Base-by-base conservation (phyloP, 345 rosid genomes). In the Salix arbutifolia region DNA sequence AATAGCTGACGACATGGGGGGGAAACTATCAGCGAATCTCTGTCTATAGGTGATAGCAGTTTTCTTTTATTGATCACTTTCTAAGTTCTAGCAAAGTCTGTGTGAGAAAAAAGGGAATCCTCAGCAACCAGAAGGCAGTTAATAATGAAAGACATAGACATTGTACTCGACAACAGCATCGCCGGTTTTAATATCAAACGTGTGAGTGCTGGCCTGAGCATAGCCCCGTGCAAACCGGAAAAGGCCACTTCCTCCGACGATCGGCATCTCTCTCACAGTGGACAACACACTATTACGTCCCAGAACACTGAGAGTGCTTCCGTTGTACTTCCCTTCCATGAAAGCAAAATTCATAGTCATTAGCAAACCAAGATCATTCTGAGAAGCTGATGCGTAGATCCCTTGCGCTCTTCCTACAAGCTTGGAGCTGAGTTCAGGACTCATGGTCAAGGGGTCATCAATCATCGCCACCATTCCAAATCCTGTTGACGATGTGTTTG, bases 201-300 rank as follows among this genome's bases (percentile, higher is more conserved):
- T 33, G 18, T 74, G 72, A 65, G 81, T 81, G 61, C 44, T 81
- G 2, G 81, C 77, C 64, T 69, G 72, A 58, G 52, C 75, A 48
- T 81, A 81, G 23, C 84, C 84, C 1, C 78, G 68, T 7, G 78
- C 81, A 71, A 81, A 74, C 26, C 81, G 72, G 78, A 77, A 81
- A 38, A 69, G 19, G 6, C 84, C 81, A 37, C 74, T 69, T 4
- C 84, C 81, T 8, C 84, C 84, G 25, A 77, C 67, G 44, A 74
- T 25, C 92, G 91, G 83, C 81, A 75, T 31, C 77, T 82, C 85
- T 30, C 79, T 78, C 2, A 67, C 53, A 12, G 26, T 25, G 1
- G 31, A 13, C 7, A 35, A 3, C 44, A 67, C 67, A 33, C 13
- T 28, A 53, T 50, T 75, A n/a, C 79, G 69, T 33, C 85, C 85